Percentiles rank a stretch among this genome's conserved stretches.
phyloP scores from a whole-genome alignment of 306 rosid species.

The Macrotyloma uniflorum region DNA sequence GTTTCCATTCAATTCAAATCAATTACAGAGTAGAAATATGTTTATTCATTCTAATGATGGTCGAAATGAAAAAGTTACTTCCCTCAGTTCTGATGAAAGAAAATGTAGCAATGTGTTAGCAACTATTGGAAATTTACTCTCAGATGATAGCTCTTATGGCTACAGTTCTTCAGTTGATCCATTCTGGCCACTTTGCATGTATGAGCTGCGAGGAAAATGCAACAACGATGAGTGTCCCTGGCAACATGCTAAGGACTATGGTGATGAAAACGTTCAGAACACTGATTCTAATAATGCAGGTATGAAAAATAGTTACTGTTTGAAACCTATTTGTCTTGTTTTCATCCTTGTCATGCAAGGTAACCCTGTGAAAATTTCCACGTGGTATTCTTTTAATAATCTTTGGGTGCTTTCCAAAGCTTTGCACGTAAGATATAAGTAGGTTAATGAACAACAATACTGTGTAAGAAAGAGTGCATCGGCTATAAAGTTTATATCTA shows the following conservation, averaged over 20 bases:
- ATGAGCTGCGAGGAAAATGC: conserved; percentile 98
- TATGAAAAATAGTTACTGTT: conserved; percentile 42
- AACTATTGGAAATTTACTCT: conserved; percentile 45
- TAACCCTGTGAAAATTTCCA: conserved; percentile 2
- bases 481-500: conserved; percentile 2
- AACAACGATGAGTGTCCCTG: conserved; percentile 97
- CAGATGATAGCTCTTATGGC: conserved; percentile 68
- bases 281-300: conserved; percentile 60
- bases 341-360: conserved; percentile 26
- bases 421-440: background rate
- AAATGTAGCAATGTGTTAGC: conserved; percentile 41
- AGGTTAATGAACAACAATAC: background rate
- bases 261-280: conserved; percentile 44
- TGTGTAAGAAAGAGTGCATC: background rate
- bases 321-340: conserved; percentile 12
- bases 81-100: conserved; percentile 42
- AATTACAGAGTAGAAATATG: conserved; percentile 39
- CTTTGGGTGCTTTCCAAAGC: conserved; percentile 1
- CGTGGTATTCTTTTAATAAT: background rate
- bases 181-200: conserved; percentile 94
- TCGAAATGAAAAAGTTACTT: conserved; percentile 40
- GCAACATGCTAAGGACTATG: conserved; percentile 84
- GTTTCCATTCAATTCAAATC: conserved; percentile 44
- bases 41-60: conserved; percentile 39
- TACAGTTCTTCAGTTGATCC: conserved; percentile 70